Evolutionary conservation across 441 rosid species (phyloP).

Genomic region (Erodium chrysanthum): DNA sequence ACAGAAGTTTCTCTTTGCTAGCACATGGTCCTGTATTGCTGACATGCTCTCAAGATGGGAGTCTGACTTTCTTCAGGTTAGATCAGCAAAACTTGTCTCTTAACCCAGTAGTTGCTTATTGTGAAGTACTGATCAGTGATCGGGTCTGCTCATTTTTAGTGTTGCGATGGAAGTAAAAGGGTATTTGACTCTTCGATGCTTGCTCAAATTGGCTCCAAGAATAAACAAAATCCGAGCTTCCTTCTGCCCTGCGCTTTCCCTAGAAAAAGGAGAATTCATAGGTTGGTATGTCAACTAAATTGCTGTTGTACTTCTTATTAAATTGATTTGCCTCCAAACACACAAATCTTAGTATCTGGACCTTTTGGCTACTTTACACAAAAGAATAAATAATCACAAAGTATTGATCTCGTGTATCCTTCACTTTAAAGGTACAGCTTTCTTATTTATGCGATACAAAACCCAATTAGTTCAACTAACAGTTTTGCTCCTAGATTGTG

Average conservation of each 20-base stretch:
- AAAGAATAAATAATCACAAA: neutral
- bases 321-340: neutral
- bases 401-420: neutral
- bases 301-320: neutral
- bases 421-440: too few relatives aligned
- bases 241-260: constrained; percentile 84
- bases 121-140: constrained; percentile 12
- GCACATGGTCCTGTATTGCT: constrained; percentile 86
- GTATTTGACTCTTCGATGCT: constrained; percentile 76
- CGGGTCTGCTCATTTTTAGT: constrained; percentile 36
- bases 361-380: neutral
- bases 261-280: constrained; percentile 88
- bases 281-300: constrained; percentile 30
- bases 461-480: neutral
- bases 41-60: constrained; percentile 82
- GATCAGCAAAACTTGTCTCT: constrained; percentile 12
- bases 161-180: constrained; percentile 75
- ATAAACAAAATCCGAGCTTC: constrained; percentile 67
- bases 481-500: neutral
- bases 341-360: neutral
- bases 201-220: constrained; percentile 63
- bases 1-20: constrained; percentile 82
- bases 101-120: neutral
- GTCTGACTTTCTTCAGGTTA: constrained; percentile 82
- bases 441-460: neutral